Conservation (phyloP, 1,284 basidiomycete species). For the Melampsora americana region DNA sequence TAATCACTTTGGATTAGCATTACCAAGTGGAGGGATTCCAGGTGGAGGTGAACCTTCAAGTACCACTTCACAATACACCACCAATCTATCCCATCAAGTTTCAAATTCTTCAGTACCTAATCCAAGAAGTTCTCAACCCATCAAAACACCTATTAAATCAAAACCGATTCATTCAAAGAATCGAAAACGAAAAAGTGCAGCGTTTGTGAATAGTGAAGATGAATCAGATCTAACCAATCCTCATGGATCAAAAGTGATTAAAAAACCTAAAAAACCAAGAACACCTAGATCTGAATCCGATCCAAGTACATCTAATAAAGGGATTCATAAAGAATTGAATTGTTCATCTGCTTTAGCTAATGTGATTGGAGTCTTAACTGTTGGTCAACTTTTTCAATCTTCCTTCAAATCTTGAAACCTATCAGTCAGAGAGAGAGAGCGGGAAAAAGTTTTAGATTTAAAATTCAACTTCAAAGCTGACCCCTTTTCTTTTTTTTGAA, state of each 20-base stretch:
- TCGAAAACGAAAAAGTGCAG: slow-evolving; percentile 24
- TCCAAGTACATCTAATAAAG: neutral
- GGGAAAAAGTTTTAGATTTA: neutral
- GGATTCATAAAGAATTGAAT: slow-evolving; percentile 27
- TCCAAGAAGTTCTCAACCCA: neutral
- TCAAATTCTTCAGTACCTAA: too few relatives aligned
- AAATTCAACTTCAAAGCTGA: slow-evolving; percentile 54
- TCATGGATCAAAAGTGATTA: neutral
- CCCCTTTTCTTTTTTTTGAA: slow-evolving; percentile 62
- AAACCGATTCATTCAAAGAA: neutral
- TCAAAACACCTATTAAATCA: neutral
- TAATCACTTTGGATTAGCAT: neutral
- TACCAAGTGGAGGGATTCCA: slow-evolving; percentile 33
- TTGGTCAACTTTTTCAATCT: neutral
- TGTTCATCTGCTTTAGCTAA: slow-evolving; percentile 29
- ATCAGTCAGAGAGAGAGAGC: neutral
- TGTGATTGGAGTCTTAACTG: slow-evolving; percentile 29
- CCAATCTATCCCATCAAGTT: neutral
- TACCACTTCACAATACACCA: neutral
- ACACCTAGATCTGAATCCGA: slow-evolving; percentile 16
- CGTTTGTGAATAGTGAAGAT: slow-evolving; percentile 27
- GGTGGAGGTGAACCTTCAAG: slow-evolving; percentile 1
- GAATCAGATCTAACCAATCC: too few relatives aligned
- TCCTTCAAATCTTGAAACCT: neutral
- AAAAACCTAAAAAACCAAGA: slow-evolving; percentile 20